Evolutionary conservation across 371 early-diverging fungal species (phyloP), one percentile per base, ranked within the genome.

Genomic region (Chytridiales sp.): DNA sequence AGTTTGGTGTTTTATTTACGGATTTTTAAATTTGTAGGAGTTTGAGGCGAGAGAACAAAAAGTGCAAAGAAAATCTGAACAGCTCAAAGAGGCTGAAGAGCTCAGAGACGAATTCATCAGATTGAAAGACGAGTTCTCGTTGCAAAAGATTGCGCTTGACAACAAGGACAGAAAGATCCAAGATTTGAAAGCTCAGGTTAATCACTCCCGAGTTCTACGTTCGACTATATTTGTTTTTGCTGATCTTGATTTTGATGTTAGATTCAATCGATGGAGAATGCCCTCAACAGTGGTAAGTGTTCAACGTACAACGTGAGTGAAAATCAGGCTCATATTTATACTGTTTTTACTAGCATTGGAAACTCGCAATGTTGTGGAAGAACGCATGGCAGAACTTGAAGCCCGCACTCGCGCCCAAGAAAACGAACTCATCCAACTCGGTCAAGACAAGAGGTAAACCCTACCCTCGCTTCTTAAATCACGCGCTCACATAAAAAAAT

Each of bases 391-490:
- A 47, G 70, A 70, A 24, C 47, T 73, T n/a, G 73, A 76, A 43
- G 17, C 35, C 35, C 50, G 70, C 0, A 31, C 70, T 4, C 47
- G 56, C 11, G 42, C 56, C 8, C 68, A 70, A 56, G 70, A 72
- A 47, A 49, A 54, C 9, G 71, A 75, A 34, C 52, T 78, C 15
- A 68, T 75, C 38, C 70, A 73, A 53, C 36, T 78, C 24, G 72
- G 72, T 0, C 78, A 78, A 56, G 78, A 78, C 58, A 78, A 78
- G 43, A 64, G 75, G 72, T 77, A 42, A 15, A n/a, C 11, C 9
- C 13, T 56, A 9, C 48, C 4, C 48, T 35, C n/a, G 41, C 39
- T 44, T 63, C 41, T 61, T 46, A 36, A n/a, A n/a, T n/a, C n/a
- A n/a, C n/a, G n/a, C n/a, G n/a, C n/a, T n/a, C n/a, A n/a, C 17